Base-by-base conservation (phyloP, 352 stramenopile genomes). In the Globisporangium uncinulatum region DNA sequence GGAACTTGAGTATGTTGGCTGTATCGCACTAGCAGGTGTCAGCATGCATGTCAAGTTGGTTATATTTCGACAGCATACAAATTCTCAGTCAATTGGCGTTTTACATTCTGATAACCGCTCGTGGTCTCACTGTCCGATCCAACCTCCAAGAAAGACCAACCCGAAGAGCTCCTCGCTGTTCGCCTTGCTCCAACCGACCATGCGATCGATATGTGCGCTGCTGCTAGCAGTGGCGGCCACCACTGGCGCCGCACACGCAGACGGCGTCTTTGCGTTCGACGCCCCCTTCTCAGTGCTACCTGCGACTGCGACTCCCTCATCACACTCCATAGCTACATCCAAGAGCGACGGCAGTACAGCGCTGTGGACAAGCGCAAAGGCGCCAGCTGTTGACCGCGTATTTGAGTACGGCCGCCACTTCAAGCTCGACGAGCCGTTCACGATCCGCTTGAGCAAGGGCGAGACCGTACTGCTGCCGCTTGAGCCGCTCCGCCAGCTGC, bases 381-480 rank as follows among this genome's bases (percentile, higher is more conserved):
- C 41, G n/a, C 46, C 54, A 4, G 44, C 43, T 3, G 42, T 71
- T 9, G 62, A 71, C 29, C 65, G 62, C 14, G 48, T 60, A 15
- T 74, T 62, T 45, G 45, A 53, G 19, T 76, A 63, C 57, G 51
- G 55, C 0, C 24, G 42, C 1, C 31, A 70, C 51, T 76, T 76
- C 42, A 47, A 41, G 20, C 69, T 64, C 7, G 66, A 76, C 41
- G 42, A 45, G 45, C 63, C 69, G 31, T 72, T 76, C 44, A 51
- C 57, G 34, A 47, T 76, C n/a, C 34, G 31, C 10, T 32, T 76
- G 17, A 19, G 42, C 8, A 41, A 53, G 10, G 54, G 57, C 11
- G 66, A 76, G 57, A 62, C 57, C 7, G 47, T 76, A 37, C 41
- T 74, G n/a, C 29, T 76, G 45, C 69, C 69, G 4, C 46, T 76